Conservation (phyloP, 2,329 filamentous ascomycete genomes). For the Trichoderma semiorbis region DNA sequence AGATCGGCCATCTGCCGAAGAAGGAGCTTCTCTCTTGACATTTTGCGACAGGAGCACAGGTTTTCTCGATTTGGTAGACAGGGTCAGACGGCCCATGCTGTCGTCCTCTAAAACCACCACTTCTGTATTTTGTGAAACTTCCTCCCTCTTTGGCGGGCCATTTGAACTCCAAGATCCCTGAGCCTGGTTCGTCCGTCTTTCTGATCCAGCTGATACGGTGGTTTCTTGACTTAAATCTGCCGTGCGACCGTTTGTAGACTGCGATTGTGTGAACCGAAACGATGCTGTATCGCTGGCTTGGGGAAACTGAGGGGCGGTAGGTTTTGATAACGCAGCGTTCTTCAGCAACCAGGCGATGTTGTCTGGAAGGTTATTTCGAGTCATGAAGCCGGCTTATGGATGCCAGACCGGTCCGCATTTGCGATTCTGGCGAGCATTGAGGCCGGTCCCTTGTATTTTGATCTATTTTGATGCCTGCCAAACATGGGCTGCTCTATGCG, state of each 20-base stretch:
- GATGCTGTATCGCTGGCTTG: constrained; percentile 29
- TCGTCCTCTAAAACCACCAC: constrained; percentile 29
- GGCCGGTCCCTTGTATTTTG: not conserved
- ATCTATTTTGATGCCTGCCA: not conserved
- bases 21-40: constrained; percentile 42
- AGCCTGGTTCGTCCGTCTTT: not conserved
- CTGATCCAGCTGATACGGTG: not conserved
- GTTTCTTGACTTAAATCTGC: not conserved
- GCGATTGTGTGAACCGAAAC: constrained; percentile 28
- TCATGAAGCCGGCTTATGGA: constrained; percentile 49
- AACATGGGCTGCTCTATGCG: not conserved
- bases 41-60: constrained; percentile 43
- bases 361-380: constrained; percentile 57
- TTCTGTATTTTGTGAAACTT: constrained; percentile 26
- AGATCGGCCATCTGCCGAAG: constrained; percentile 23
- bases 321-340: constrained; percentile 42
- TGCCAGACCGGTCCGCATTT: constrained; percentile 25
- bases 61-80: constrained; percentile 43
- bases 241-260: constrained; percentile 18
- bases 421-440: constrained; percentile 25
- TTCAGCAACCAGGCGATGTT: constrained; percentile 57
- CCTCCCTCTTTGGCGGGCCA: constrained; percentile 24
- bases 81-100: constrained; percentile 45
- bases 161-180: constrained; percentile 20
- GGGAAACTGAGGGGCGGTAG: constrained; percentile 39